These are phyloP conservation scores for Astrothelium macrocarpum DNA, from an alignment of 495 filamentous ascomycete genomes.

Conservation along the genomic window DNA sequence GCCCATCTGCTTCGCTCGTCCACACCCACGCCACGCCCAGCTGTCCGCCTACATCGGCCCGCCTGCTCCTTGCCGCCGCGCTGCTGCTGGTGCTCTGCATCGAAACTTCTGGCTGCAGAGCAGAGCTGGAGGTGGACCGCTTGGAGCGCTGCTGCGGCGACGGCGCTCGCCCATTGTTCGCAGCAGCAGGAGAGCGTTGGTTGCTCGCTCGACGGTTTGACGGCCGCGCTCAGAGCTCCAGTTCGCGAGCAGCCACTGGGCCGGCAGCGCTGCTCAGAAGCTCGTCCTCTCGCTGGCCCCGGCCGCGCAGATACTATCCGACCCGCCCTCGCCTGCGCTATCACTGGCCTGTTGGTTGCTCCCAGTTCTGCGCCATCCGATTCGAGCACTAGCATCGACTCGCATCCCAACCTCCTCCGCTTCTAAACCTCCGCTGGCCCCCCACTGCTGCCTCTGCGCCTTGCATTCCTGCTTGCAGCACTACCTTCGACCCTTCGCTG, in stretches of 20 bases:
- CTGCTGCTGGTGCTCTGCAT: background rate
- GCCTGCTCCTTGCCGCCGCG: constrained; percentile 5
- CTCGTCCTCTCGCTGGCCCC: constrained; percentile 7
- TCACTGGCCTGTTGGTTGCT: constrained; percentile 20
- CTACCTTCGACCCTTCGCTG: constrained; percentile 7
- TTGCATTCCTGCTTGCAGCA: constrained; percentile 5
- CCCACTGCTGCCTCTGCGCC: constrained; percentile 19
- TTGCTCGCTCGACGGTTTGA: no score
- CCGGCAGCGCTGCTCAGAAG: background rate
- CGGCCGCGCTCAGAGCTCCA: background rate
- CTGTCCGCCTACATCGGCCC: constrained; percentile 1
- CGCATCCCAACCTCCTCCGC: constrained; percentile 28
- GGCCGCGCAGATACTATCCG: constrained; percentile 1
- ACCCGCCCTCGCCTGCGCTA: constrained; percentile 11
- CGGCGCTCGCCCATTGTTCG: no score
- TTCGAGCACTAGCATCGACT: constrained; percentile 21
- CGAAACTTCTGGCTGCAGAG: constrained; percentile 4
- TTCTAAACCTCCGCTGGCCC: constrained; percentile 25
- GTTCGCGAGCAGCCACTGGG: background rate
- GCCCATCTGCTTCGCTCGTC: background rate
- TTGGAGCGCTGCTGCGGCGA: background rate
- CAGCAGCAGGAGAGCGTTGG: no score
- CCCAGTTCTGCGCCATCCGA: constrained; percentile 12
- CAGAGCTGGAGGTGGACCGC: background rate
- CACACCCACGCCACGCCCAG: background rate